Conservation (phyloP, 2,329 filamentous ascomycete genomes). For the Calonectria pteridis region DNA sequence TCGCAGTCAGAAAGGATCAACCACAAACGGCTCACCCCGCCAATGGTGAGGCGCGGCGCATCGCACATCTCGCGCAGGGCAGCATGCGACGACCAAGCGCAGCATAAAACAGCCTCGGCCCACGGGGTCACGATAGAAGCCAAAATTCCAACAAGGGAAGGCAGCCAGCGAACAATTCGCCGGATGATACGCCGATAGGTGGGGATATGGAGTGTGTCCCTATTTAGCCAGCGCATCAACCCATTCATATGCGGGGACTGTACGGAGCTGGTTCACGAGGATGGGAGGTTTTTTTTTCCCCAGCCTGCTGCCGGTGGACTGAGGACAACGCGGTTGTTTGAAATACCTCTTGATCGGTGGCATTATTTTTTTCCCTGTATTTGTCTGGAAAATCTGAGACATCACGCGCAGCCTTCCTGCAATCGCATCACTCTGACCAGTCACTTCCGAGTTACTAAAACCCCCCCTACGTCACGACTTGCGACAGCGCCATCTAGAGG, state of each 20-base stretch:
- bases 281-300: conserved; percentile 10
- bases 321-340: conserved; percentile 7
- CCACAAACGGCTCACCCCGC: background rate
- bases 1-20: background rate
- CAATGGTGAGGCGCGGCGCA: background rate
- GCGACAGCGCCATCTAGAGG: conserved; percentile 37
- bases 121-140: background rate
- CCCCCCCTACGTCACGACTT: conserved; percentile 3
- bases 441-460: background rate
- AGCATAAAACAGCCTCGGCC: background rate
- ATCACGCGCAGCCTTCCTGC: background rate
- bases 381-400: background rate
- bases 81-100: background rate
- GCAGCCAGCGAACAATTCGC: conserved; percentile 28
- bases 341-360: background rate
- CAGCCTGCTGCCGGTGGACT: background rate
- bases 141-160: conserved; percentile 11
- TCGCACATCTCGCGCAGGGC: background rate
- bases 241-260: conserved; percentile 14
- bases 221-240: conserved; percentile 31
- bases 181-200: conserved; percentile 41
- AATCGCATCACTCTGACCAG: conserved; percentile 1
- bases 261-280: conserved; percentile 3
- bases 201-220: conserved; percentile 35
- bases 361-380: background rate